Conservation (phyloP, 345 rosid genomes). For the Salix caprea region DNA sequence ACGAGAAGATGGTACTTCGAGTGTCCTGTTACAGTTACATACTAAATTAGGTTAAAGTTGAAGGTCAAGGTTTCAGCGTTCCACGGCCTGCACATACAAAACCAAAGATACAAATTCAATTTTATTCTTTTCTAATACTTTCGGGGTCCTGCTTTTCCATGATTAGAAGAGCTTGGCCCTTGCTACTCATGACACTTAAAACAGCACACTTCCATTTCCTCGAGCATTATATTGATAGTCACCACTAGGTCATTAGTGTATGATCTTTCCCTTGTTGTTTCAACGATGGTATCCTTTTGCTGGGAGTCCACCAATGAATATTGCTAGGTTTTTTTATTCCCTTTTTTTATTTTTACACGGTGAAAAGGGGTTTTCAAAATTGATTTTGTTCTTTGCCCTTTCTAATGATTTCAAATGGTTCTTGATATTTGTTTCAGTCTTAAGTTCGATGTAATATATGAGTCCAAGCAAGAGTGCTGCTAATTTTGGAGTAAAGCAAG, state of each 20-base stretch:
- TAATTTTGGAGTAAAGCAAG: background rate
- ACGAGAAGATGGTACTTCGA: slow-evolving; percentile 87
- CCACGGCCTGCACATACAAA: background rate
- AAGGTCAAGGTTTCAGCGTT: background rate
- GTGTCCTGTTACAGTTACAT: slow-evolving; percentile 49
- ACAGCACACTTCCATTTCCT: background rate
- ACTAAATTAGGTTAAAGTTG: slow-evolving; percentile 15
- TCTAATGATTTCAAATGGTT: background rate
- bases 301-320: background rate
- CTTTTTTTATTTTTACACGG: background rate
- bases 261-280: background rate
- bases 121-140: background rate
- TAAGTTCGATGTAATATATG: background rate
- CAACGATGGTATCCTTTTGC: background rate
- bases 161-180: background rate
- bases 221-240: background rate
- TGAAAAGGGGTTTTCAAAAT: background rate
- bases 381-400: background rate
- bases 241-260: background rate
- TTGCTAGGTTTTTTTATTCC: background rate
- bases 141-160: background rate
- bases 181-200: background rate
- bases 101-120: background rate
- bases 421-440: background rate
- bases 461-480: background rate